phyloP scores from a whole-genome alignment of 768 basidiomycete species.

The Russula compacta region DNA sequence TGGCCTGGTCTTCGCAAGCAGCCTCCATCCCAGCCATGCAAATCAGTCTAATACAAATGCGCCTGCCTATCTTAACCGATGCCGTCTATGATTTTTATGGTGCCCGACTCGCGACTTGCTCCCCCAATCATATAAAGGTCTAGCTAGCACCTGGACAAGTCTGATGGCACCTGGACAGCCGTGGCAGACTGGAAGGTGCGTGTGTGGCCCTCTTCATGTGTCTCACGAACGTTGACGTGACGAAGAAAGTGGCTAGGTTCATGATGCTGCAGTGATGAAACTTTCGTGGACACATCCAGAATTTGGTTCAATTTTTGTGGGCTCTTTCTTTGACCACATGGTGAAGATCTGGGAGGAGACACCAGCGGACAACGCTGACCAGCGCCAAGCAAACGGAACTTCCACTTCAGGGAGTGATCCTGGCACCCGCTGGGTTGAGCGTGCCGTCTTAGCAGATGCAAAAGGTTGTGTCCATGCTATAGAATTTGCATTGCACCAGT shows the following conservation, averaged over 20 bases:
- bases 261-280: slow-evolving; percentile 81
- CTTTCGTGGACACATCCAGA: slow-evolving; percentile 90
- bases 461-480: slow-evolving; percentile 78
- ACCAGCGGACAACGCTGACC: slow-evolving; percentile 24
- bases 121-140: slow-evolving; percentile 83
- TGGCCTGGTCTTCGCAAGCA: too few relatives aligned
- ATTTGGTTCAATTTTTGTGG: slow-evolving; percentile 81
- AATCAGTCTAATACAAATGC: slow-evolving; percentile 68
- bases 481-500: slow-evolving; percentile 80
- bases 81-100: slow-evolving; percentile 90
- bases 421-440: slow-evolving; percentile 54
- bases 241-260: slow-evolving; percentile 48
- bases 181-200: slow-evolving; percentile 90
- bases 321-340: slow-evolving; percentile 81
- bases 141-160: slow-evolving; percentile 69
- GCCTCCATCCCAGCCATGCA: slow-evolving; percentile 47
- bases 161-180: slow-evolving; percentile 60
- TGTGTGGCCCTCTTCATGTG: background rate
- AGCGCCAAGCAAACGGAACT: slow-evolving; percentile 24
- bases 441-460: slow-evolving; percentile 69
- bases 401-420: slow-evolving; percentile 13
- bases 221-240: background rate
- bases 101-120: slow-evolving; percentile 66
- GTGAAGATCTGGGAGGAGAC: slow-evolving; percentile 89
- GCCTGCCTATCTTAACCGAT: slow-evolving; percentile 80